These are phyloP conservation scores for Paspalum vaginatum DNA, from an alignment of 176 grass and related monocot species.

Conservation along the genomic window DNA sequence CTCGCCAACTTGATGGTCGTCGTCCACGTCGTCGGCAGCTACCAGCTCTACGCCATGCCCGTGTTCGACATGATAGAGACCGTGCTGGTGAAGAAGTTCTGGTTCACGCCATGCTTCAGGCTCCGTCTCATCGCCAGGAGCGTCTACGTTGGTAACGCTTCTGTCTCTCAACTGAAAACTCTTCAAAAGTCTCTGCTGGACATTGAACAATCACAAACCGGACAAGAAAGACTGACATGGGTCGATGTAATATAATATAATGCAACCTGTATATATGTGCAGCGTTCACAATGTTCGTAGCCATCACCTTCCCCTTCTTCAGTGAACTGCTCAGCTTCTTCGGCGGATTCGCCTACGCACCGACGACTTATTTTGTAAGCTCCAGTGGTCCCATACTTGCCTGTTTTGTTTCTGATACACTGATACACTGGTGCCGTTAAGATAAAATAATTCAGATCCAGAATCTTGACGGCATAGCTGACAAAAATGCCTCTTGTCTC, in stretches of 20 bases:
- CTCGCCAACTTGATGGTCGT: constrained; percentile 91
- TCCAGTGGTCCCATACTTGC: neutral
- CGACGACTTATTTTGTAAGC: constrained; percentile 76
- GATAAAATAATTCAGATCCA: neutral
- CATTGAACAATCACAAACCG: neutral
- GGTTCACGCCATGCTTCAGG: neutral
- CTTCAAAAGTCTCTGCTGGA: neutral
- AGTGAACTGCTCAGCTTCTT: constrained; percentile 80
- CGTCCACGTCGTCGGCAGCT: constrained; percentile 71
- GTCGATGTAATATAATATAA: neutral
- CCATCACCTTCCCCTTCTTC: constrained; percentile 90
- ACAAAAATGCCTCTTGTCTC: neutral
- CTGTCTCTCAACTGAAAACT: neutral
- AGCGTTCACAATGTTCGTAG: constrained; percentile 97
- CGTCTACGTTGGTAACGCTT: neutral
- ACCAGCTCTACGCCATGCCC: constrained; percentile 6
- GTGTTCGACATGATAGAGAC: neutral
- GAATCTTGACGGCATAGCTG: neutral
- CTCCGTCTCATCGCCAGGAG: neutral
- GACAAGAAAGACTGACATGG: constrained; percentile 6
- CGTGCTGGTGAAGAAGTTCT: neutral
- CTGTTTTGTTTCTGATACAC: neutral
- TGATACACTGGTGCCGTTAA: neutral
- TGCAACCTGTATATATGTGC: constrained; percentile 3
- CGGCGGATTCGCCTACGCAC: constrained; percentile 81